A percentile compares a stretch with the other conserved stretches of the same genome.
Conservation (phyloP, 2,329 filamentous ascomycete species). For the Penicillium sclerotiorum region DNA sequence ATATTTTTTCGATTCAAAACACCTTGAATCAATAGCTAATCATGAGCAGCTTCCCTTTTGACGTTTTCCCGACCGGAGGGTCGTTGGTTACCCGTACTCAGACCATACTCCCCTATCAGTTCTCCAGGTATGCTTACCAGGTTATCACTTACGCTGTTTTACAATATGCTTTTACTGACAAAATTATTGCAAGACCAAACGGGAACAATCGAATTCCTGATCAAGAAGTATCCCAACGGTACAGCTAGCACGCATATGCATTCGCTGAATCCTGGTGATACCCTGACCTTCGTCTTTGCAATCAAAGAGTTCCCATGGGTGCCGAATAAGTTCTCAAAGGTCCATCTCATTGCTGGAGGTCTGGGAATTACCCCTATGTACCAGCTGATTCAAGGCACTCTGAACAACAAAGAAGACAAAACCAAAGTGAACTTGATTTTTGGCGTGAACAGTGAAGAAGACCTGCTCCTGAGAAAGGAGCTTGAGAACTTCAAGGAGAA, state of each 20-base stretch:
- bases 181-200: conserved; percentile 49
- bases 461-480: conserved; percentile 62
- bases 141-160: conserved; percentile 1
- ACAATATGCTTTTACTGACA: conserved; percentile 6
- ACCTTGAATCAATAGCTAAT: conserved; percentile 1
- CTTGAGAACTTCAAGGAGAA: conserved; percentile 54
- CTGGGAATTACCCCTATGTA: conserved; percentile 73
- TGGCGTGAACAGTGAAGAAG: conserved; percentile 66
- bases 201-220: conserved; percentile 64
- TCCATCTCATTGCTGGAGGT: conserved; percentile 71
- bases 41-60: conserved; percentile 56
- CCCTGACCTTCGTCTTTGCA: conserved; percentile 59
- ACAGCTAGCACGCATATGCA: conserved; percentile 68
- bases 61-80: conserved; percentile 63
- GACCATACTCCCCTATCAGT: conserved; percentile 69
- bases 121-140: conserved; percentile 46
- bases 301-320: conserved; percentile 60
- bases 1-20: neutral
- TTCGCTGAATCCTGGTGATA: conserved; percentile 63
- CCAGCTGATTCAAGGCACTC: conserved; percentile 64
- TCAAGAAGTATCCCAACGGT: conserved; percentile 70
- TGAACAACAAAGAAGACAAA: conserved; percentile 62
- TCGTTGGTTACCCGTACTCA: conserved; percentile 59
- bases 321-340: conserved; percentile 50
- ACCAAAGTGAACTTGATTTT: conserved; percentile 68